A percentile compares a stretch with the other conserved stretches of the same genome.
phyloP scores from a whole-genome alignment of 2,329 filamentous ascomycete genomes.

The Salinomyces thailandicus region DNA sequence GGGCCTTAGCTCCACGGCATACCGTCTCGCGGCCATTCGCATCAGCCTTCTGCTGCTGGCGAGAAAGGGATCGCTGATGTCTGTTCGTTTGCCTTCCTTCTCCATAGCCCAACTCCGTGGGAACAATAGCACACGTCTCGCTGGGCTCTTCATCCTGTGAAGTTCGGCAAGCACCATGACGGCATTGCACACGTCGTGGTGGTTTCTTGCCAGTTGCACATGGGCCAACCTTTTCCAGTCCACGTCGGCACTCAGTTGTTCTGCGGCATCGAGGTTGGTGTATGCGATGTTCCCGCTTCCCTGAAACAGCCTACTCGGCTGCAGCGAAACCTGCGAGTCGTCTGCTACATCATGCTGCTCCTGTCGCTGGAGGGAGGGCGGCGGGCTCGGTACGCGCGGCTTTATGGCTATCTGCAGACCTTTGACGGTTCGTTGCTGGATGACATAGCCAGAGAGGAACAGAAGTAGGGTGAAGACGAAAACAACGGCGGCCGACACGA shows the following conservation, averaged over 20 bases:
- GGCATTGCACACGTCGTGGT: slow-evolving; percentile 39
- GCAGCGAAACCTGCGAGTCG: slow-evolving; percentile 9
- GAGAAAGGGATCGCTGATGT: slow-evolving; percentile 32
- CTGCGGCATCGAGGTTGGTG: slow-evolving; percentile 15
- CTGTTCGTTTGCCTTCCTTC: slow-evolving; percentile 26
- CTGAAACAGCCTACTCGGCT: slow-evolving; percentile 20
- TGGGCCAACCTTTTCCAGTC: slow-evolving; percentile 39
- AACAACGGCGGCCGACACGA: slow-evolving; percentile 54
- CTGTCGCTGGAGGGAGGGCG: slow-evolving; percentile 14
- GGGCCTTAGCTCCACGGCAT: slow-evolving; percentile 35
- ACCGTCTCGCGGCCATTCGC: slow-evolving; percentile 35
- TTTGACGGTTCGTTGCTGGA: slow-evolving; percentile 76
- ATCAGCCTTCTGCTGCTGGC: slow-evolving; percentile 35
- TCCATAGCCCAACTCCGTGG: slow-evolving; percentile 29
- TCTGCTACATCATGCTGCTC: too few relatives aligned
- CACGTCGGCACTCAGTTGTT: slow-evolving; percentile 17
- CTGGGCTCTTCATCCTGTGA: slow-evolving; percentile 35
- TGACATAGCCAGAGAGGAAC: slow-evolving; percentile 76
- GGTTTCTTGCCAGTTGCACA: slow-evolving; percentile 36
- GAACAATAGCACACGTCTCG: slow-evolving; percentile 36
- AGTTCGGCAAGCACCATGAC: slow-evolving; percentile 41
- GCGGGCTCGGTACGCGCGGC: slow-evolving; percentile 36
- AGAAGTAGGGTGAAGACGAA: slow-evolving; percentile 68
- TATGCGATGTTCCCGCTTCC: slow-evolving; percentile 17
- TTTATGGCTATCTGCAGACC: slow-evolving; percentile 65